Evolutionary conservation across 2,329 filamentous ascomycete genomes (phyloP).

Genomic region (Beauveria sp.): DNA sequence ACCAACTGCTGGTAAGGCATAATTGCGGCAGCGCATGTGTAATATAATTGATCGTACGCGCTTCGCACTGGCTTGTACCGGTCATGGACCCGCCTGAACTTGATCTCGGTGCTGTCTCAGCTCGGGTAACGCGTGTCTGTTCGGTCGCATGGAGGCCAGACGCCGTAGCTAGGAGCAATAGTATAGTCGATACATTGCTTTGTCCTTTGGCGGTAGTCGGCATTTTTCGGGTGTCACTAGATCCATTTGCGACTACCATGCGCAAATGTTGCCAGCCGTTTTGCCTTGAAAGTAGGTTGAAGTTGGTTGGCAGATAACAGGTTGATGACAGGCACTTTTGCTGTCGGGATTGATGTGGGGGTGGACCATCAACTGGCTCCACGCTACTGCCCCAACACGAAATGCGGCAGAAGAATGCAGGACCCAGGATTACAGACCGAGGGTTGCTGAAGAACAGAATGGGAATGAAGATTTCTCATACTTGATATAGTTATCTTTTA

Average conservation of each 20-base stretch:
- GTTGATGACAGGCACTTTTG: no score
- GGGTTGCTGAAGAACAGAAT: neutral
- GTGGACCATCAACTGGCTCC: neutral
- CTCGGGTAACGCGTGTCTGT: neutral
- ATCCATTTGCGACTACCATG: neutral
- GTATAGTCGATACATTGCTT: neutral
- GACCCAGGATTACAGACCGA: neutral
- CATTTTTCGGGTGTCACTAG: neutral
- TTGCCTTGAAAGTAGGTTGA: neutral
- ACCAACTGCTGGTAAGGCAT: constrained; percentile 60
- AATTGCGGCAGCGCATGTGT: constrained; percentile 70
- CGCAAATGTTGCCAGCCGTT: neutral
- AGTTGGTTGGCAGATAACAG: neutral
- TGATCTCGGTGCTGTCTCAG: constrained; percentile 2
- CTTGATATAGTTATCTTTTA: neutral
- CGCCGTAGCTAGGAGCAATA: neutral
- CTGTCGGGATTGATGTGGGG: neutral
- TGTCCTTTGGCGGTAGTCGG: neutral
- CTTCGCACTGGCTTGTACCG: constrained; percentile 35
- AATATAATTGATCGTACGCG: constrained; percentile 71
- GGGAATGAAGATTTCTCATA: neutral
- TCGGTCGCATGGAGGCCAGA: neutral
- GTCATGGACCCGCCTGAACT: constrained; percentile 1
- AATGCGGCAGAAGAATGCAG: neutral
- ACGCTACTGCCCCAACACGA: no score